Percentiles rank a stretch among this genome's conserved stretches.
phyloP scores from a whole-genome alignment of 805 yeast species.

The Saturnispora halmiae region DNA sequence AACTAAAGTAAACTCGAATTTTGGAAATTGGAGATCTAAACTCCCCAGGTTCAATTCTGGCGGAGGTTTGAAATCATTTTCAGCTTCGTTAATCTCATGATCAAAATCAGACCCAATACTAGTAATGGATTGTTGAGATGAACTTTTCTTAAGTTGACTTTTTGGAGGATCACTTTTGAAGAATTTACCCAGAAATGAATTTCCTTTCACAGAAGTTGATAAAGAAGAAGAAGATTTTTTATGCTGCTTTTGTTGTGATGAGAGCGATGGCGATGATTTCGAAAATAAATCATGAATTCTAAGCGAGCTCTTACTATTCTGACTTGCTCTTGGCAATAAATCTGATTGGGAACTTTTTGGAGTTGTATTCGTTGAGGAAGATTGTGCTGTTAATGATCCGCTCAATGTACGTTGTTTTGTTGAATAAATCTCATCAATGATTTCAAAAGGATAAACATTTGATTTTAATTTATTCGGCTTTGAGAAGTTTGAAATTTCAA shows the following conservation, averaged over 20 bases:
- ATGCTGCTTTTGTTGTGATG: too few species aligned
- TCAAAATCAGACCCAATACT: not conserved
- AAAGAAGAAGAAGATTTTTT: too few species aligned
- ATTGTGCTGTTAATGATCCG: conserved; percentile 1
- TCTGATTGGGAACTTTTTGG: conserved; percentile 9
- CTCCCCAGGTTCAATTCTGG: conserved; percentile 35
- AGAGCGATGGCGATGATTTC: not conserved
- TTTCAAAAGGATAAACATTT: conserved; percentile 52
- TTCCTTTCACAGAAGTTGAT: not conserved
- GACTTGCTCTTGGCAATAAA: conserved; percentile 3
- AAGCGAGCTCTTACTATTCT: conserved; percentile 1
- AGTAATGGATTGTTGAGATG: conserved; percentile 1
- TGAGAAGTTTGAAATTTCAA: conserved; percentile 28
- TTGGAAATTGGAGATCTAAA: conserved; percentile 17
- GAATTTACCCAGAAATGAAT: conserved; percentile 1
- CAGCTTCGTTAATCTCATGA: not conserved
- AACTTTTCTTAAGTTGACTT: not conserved
- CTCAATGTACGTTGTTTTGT: conserved; percentile 17
- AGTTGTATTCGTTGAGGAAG: not conserved
- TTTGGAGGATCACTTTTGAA: not conserved
- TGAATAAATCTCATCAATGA: conserved; percentile 59
- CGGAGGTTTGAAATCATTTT: conserved; percentile 21
- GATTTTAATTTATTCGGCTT: conserved; percentile 29
- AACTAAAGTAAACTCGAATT: conserved; percentile 23
- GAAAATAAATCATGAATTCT: conserved; percentile 7